phyloP scores from a whole-genome alignment of 1,284 basidiomycete genomes.

The Sparassis latifolia region DNA sequence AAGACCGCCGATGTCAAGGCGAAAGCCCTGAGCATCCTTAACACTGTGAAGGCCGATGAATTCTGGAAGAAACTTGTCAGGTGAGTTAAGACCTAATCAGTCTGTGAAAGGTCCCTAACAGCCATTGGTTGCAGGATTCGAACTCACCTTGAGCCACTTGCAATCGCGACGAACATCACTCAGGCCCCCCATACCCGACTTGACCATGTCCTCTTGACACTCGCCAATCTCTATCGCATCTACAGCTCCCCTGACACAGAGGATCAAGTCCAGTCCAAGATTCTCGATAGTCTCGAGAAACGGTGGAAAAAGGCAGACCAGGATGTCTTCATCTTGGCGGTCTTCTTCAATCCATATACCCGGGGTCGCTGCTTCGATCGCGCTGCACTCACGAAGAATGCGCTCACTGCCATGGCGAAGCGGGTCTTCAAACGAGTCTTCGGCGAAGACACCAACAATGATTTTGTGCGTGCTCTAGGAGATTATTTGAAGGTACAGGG shows the following conservation, averaged over 20 bases:
- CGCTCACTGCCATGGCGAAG: not conserved
- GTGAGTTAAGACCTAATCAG: conserved; percentile 3
- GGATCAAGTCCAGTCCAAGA: not conserved
- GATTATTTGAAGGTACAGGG: not conserved
- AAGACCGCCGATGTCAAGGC: conserved; percentile 11
- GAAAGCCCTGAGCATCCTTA: conserved; percentile 24
- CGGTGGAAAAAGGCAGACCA: not conserved
- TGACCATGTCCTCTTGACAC: conserved; percentile 31
- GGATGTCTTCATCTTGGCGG: not conserved
- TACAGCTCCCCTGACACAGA: conserved; percentile 1
- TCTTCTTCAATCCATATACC: not conserved
- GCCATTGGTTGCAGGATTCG: conserved; percentile 8
- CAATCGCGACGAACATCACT: conserved; percentile 31
- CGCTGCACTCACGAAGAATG: not conserved
- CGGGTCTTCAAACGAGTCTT: not conserved
- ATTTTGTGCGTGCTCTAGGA: not conserved
- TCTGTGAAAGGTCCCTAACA: not conserved
- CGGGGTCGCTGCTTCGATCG: not conserved
- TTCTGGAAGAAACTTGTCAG: conserved; percentile 20
- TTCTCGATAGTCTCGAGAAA: not conserved
- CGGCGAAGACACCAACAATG: not conserved
- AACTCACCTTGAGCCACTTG: conserved; percentile 31
- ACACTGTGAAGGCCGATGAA: conserved; percentile 10
- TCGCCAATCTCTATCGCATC: conserved; percentile 25
- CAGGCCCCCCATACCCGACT: conserved; percentile 29